Evolutionary conservation across 306 rosid species (phyloP), one percentile per base, ranked within the genome.

Genomic region (Psophocarpus tetragonolobus): DNA sequence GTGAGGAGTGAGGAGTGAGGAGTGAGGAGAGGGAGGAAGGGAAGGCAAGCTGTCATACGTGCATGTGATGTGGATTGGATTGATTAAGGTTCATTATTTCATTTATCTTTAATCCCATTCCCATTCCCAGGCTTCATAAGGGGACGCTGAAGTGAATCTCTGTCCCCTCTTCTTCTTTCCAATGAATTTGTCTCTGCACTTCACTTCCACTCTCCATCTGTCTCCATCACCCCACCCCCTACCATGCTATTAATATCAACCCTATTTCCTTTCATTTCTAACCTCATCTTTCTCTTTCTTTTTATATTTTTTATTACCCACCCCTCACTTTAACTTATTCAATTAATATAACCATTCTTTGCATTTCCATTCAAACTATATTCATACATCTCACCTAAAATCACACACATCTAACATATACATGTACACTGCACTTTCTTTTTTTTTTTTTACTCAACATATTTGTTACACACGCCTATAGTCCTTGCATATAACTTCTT

Each of bases 61-160:
- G 61, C 18, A 29, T 39, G 35, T 77, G 82, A 77, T 68, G 76
- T 77, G n/a, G 61, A 77, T 54, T 26, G 75, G 69, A 65, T 76
- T 15, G 66, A 77, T 26, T 53, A 38, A 27, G 45, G 30, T 53
- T 77, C 54, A 76, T 66, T 41, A 36, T 51, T 21, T 21, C 18
- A 10, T 67, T 68, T 36, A 77, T 77, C n/a, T n/a, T n/a, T n/a
- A n/a, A n/a, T n/a, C n/a, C n/a, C n/a, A n/a, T n/a, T n/a, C n/a
- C n/a, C n/a, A n/a, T n/a, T n/a, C 60, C 32, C 47, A 17, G 68
- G 68, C 18, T 27, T 68, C 24, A 53, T 45, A 68, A 26, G 74
- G 39, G 58, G 74, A 30, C 41, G 29, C 0, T 67, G 75, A 24
- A 68, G 69, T 77, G 81, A 68, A 77, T 56, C 60, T 68, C n/a